Evolutionary conservation across 208 protist genomes (phyloP).

Genomic region (Wallacemonas sp.): DNA sequence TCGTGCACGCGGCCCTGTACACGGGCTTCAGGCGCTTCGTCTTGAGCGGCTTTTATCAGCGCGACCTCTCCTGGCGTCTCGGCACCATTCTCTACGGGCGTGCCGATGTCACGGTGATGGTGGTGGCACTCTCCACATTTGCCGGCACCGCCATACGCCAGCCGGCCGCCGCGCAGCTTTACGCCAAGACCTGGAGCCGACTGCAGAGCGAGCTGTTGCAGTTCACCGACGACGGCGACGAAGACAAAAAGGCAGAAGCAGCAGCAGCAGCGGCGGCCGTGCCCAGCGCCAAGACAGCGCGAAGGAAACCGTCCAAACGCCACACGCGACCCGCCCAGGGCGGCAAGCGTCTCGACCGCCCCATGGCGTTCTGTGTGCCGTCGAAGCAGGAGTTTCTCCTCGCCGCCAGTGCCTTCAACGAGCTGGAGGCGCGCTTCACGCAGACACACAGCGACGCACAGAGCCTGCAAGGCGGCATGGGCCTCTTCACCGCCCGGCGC

Average conservation of each 20-base stretch:
- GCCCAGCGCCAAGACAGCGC: not conserved
- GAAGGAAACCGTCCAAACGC: not conserved
- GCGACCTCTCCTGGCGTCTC: slow-evolving; percentile 12
- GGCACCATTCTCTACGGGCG: slow-evolving; percentile 13
- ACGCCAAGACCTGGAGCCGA: slow-evolving; percentile 1
- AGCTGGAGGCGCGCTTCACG: slow-evolving; percentile 20
- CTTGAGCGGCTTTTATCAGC: slow-evolving; percentile 1
- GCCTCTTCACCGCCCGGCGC: slow-evolving; percentile 2
- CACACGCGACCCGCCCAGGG: no score
- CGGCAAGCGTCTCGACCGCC: not conserved
- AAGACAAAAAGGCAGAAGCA: no score
- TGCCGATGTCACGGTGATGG: not conserved
- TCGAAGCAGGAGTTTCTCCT: slow-evolving; percentile 33
- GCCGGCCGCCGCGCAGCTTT: not conserved
- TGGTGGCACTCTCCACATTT: slow-evolving; percentile 4
- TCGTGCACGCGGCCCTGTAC: not conserved
- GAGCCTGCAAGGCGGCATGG: slow-evolving; percentile 25
- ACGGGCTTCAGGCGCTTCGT: slow-evolving; percentile 1
- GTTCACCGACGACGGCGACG: not conserved
- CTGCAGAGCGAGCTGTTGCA: slow-evolving; percentile 10
- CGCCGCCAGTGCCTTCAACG: slow-evolving; percentile 32
- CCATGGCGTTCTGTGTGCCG: slow-evolving; percentile 20
- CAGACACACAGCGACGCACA: slow-evolving; percentile 7
- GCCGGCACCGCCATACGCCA: slow-evolving; percentile 1
- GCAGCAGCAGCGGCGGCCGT: no score